phyloP scores from a whole-genome alignment of 805 yeast species.

The Zygoascus biomembranicola region DNA sequence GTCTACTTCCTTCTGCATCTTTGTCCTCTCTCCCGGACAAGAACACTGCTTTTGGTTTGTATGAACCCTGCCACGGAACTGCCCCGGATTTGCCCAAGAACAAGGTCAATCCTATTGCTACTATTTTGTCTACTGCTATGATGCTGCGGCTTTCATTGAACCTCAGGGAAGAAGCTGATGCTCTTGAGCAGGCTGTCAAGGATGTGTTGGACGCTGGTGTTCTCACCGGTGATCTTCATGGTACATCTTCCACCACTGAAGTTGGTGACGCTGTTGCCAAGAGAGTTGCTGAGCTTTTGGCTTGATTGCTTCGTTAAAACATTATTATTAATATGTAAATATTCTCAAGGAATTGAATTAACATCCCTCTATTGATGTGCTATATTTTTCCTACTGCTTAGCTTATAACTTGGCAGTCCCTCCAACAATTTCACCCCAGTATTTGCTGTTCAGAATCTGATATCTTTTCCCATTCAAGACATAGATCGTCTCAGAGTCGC shows the following conservation, averaged over 20 bases:
- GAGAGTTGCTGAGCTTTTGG: slow-evolving; percentile 52
- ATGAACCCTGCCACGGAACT: slow-evolving; percentile 98
- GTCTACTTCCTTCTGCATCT: slow-evolving; percentile 92
- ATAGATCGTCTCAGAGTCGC: slow-evolving; percentile 46
- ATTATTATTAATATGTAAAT: not conserved
- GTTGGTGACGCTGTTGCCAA: slow-evolving; percentile 91
- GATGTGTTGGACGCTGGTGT: slow-evolving; percentile 73
- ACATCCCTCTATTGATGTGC: not conserved
- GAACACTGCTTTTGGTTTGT: slow-evolving; percentile 88
- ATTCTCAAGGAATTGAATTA: not conserved
- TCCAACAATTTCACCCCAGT: slow-evolving; percentile 39
- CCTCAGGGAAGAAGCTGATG: slow-evolving; percentile 74
- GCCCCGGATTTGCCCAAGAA: slow-evolving; percentile 89
- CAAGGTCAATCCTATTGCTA: slow-evolving; percentile 92
- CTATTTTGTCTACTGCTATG: slow-evolving; percentile 93
- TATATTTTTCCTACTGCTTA: not conserved
- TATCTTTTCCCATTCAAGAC: slow-evolving; percentile 58
- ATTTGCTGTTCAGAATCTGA: slow-evolving; percentile 44
- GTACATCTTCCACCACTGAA: slow-evolving; percentile 72
- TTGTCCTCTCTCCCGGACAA: slow-evolving; percentile 95
- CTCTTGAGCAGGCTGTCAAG: slow-evolving; percentile 81
- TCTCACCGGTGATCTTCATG: slow-evolving; percentile 89
- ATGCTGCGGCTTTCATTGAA: slow-evolving; percentile 90
- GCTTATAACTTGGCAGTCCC: slow-evolving; percentile 25
- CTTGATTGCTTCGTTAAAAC: not conserved